These are phyloP conservation scores for Dentipellis fragilis DNA, from an alignment of 768 basidiomycete species.

Conservation along the genomic window DNA sequence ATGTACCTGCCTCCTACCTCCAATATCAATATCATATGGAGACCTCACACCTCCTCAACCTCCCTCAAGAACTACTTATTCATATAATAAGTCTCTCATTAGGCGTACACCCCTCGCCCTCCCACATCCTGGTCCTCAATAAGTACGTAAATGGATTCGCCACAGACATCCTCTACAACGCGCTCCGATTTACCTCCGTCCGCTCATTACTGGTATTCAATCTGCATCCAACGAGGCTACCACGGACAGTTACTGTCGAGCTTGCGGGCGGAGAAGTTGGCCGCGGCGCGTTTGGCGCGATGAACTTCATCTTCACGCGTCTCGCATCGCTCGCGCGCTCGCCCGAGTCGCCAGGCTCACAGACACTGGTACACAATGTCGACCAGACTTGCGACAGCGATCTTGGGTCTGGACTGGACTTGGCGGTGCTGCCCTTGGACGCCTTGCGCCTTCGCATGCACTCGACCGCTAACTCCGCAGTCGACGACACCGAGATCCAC, in stretches of 20 bases:
- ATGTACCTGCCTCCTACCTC: neutral
- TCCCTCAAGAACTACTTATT: constrained; percentile 9
- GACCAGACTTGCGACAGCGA: no score
- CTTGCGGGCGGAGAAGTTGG: constrained; percentile 13
- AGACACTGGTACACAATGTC: no score
- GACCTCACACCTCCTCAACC: constrained; percentile 1
- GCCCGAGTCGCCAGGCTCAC: no score
- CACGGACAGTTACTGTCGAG: constrained; percentile 3
- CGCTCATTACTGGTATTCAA: constrained; percentile 5
- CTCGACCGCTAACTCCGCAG: constrained; percentile 24
- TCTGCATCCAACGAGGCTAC: neutral
- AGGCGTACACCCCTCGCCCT: constrained; percentile 6
- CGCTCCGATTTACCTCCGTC: constrained; percentile 5
- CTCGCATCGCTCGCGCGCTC: neutral
- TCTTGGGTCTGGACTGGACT: no score
- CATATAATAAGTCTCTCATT: neutral
- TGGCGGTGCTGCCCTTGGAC: constrained; percentile 17
- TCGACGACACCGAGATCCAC: constrained; percentile 19
- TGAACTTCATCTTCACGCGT: constrained; percentile 5
- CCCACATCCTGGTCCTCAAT: constrained; percentile 10
- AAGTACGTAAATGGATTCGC: constrained; percentile 6
- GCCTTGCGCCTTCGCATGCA: constrained; percentile 28
- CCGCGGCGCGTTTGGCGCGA: constrained; percentile 6
- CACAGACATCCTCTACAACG: constrained; percentile 4
- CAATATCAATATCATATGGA: neutral